phyloP scores from a whole-genome alignment of 169 alveolate genomes.

The Besnoitia besnoiti region DNA sequence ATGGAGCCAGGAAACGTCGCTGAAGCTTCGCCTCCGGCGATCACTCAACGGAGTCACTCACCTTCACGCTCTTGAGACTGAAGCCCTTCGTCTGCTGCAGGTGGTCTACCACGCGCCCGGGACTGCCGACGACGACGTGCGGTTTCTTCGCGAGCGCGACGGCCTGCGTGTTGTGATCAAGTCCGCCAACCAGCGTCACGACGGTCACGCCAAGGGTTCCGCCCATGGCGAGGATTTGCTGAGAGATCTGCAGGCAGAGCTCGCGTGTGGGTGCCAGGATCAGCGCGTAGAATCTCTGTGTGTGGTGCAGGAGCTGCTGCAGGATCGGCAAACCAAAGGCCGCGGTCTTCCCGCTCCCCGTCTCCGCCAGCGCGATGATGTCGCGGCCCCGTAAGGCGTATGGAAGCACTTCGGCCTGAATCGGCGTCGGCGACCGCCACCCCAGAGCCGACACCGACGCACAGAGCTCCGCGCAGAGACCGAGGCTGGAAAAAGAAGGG shows the following conservation, averaged over 20 bases:
- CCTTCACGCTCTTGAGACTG: slow-evolving; percentile 80
- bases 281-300: slow-evolving; percentile 63
- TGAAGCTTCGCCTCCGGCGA: no score
- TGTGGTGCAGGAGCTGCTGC: slow-evolving; percentile 83
- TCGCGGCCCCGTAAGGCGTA: slow-evolving; percentile 92
- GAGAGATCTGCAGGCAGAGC: slow-evolving; percentile 96
- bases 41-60: no score
- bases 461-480: slow-evolving; percentile 95
- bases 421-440: slow-evolving; percentile 94
- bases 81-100: slow-evolving; percentile 98
- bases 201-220: slow-evolving; percentile 88
- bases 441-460: slow-evolving; percentile 90
- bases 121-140: slow-evolving; percentile 97
- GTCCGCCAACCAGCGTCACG: slow-evolving; percentile 97
- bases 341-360: slow-evolving; percentile 94
- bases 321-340: slow-evolving; percentile 97
- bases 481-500: slow-evolving; percentile 87
- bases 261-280: slow-evolving; percentile 96
- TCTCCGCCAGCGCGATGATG: slow-evolving; percentile 98
- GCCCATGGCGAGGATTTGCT: slow-evolving; percentile 95
- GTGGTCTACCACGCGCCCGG: slow-evolving; percentile 99
- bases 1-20: no score
- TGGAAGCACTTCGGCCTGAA: slow-evolving; percentile 93
- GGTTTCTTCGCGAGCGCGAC: slow-evolving; percentile 95
- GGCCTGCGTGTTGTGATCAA: slow-evolving; percentile 96